Percentiles rank a stretch among this genome's conserved stretches.
These are phyloP conservation scores for Hymenoscyphus salicellus DNA, from an alignment of 2,329 filamentous ascomycete genomes.

Conservation along the genomic window DNA sequence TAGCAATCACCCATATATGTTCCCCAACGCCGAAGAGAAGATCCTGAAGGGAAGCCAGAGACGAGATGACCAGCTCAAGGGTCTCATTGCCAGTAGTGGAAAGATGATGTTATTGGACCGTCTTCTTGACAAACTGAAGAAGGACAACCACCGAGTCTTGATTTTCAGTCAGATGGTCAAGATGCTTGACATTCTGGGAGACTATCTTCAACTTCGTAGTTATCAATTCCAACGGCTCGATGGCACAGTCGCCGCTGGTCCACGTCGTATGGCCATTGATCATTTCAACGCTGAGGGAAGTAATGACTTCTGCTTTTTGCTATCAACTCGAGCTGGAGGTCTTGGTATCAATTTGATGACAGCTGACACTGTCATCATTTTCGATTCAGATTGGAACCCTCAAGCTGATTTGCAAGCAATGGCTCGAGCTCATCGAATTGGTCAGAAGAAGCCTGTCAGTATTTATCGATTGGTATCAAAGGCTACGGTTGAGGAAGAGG, in stretches of 20 bases:
- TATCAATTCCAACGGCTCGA: conserved; percentile 94
- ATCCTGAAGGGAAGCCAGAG: conserved; percentile 76
- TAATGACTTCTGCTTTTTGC: conserved; percentile 91
- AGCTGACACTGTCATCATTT: conserved; percentile 94
- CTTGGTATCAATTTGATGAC: conserved; percentile 99
- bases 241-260: conserved; percentile 85
- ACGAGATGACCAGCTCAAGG: conserved; percentile 87
- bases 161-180: conserved; percentile 99
- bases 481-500: conserved; percentile 97
- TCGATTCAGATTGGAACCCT: conserved; percentile 98
- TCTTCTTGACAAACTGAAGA: conserved; percentile 88
- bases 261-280: conserved; percentile 90
- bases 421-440: conserved; percentile 96
- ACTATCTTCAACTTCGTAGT: conserved; percentile 89
- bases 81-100: conserved; percentile 91
- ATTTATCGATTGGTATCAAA: conserved; percentile 96
- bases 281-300: conserved; percentile 98
- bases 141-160: conserved; percentile 89
- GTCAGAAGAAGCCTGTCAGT: conserved; percentile 91
- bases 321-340: conserved; percentile 93
- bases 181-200: conserved; percentile 93
- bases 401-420: conserved; percentile 97
- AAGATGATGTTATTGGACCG: conserved; percentile 99
- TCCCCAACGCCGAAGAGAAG: conserved; percentile 86
- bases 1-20: conserved; percentile 98